Evolutionary conservation across 805 yeast species (phyloP), one percentile per base, ranked within the genome.

Genomic region (Lachancea mirantina): DNA sequence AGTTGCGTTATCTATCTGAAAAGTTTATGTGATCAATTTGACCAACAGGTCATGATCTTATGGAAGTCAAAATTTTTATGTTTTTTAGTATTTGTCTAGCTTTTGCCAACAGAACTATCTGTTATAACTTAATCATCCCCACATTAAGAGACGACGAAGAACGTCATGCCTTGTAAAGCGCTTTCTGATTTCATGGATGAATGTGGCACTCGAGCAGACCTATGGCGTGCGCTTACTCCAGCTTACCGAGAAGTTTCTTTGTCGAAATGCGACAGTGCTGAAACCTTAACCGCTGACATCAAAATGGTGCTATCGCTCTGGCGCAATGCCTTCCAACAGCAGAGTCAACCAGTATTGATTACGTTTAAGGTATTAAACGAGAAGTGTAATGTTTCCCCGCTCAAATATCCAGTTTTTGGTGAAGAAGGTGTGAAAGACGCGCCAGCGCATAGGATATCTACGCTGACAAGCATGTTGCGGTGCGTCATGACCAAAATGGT

Each of bases 1-100:
- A 65, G 40, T 52, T 77, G 28, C 63, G 78, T 45, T 57, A 55
- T 15, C 24, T 57, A 22, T 55, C 50, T 23, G 54, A 49, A 28
- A 40, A 43, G 29, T 42, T 40, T 37, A 32, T 30, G 6, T 4
- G 16, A 28, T 19, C 8, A n/a, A n/a, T n/a, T n/a, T n/a, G n/a
- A n/a, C n/a, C n/a, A 19, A 8, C 8, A 10, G 8, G 8, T 19
- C 10, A 19, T 19, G 22, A 19, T 19, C 10, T 19, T 19, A 19
- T 19, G 22, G 8, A 8, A 8, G 10, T 19, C 10, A 10, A 8
- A 10, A 19, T 19, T 8, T 19, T 19, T 19, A 19, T 19, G 10
- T 19, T 19, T 19, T 19, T 19, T 8, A 19, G 22, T 8, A 19
- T 8, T 8, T 19, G 22, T 8, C 8, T 10, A 19, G 10, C 8